Conservation (phyloP, 495 filamentous ascomycete genomes). For the Bathelium albidoporum region DNA sequence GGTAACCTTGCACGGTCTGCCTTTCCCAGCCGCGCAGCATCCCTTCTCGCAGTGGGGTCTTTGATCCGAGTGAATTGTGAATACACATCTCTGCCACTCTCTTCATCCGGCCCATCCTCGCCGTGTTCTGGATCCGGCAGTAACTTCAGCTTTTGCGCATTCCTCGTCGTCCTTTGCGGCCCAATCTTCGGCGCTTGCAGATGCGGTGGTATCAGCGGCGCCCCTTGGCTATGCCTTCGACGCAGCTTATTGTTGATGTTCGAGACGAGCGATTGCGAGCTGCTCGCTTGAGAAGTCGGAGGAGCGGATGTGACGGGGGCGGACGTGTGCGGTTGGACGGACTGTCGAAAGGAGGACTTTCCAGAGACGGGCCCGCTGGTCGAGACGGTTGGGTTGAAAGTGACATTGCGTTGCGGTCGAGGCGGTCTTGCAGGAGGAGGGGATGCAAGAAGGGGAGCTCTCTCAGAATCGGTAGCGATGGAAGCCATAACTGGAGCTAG, state of each 20-base stretch:
- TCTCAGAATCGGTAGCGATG: neutral
- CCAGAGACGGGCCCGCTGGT: constrained; percentile 38
- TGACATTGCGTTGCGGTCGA: constrained; percentile 46
- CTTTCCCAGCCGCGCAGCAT: constrained; percentile 87
- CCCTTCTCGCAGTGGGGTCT: constrained; percentile 83
- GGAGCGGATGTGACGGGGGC: constrained; percentile 24
- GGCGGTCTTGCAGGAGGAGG: constrained; percentile 13
- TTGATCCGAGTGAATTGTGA: constrained; percentile 93
- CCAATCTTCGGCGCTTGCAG: constrained; percentile 65
- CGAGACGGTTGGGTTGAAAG: constrained; percentile 59
- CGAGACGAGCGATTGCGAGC: constrained; percentile 61
- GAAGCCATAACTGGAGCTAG: neutral
- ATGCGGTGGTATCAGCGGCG: constrained; percentile 39
- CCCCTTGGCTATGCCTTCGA: constrained; percentile 70
- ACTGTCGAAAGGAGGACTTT: constrained; percentile 36
- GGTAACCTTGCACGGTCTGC: constrained; percentile 81
- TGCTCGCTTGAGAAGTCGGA: constrained; percentile 18
- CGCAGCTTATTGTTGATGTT: constrained; percentile 79
- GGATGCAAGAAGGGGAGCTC: neutral
- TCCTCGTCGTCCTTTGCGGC: constrained; percentile 88
- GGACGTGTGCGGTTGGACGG: constrained; percentile 30
- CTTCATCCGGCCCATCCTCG: constrained; percentile 67
- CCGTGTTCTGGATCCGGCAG: constrained; percentile 79
- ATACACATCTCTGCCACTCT: constrained; percentile 91
- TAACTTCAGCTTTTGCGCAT: constrained; percentile 89